These are phyloP conservation scores for Exobasidium cylindrosporum DNA, from an alignment of 1,284 basidiomycete species.

Conservation along the genomic window DNA sequence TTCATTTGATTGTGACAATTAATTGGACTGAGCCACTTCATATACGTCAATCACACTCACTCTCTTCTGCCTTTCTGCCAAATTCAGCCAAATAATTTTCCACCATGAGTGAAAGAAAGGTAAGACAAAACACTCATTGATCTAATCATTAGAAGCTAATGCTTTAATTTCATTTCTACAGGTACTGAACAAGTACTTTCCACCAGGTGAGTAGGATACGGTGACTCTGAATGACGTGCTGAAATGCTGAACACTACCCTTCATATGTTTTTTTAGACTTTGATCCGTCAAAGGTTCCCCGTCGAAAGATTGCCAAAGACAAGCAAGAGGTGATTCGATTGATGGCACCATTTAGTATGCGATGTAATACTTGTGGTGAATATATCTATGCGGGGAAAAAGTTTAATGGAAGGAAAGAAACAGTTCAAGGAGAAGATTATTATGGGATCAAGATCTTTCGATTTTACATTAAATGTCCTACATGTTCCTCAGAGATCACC, in stretches of 20 bases:
- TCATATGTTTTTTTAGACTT: conserved; percentile 71
- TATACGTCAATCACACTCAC: no score
- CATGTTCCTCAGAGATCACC: conserved; percentile 85
- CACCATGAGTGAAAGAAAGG: not conserved
- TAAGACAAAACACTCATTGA: not conserved
- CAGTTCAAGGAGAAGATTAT: conserved; percentile 92
- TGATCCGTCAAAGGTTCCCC: conserved; percentile 91
- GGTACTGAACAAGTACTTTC: conserved; percentile 58
- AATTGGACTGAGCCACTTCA: no score
- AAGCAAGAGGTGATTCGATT: conserved; percentile 93
- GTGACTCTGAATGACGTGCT: not conserved
- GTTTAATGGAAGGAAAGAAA: conserved; percentile 98
- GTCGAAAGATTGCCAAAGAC: conserved; percentile 82
- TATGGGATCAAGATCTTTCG: conserved; percentile 89
- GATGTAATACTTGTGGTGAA: conserved; percentile 79
- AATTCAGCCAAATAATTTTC: not conserved
- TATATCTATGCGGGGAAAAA: conserved; percentile 95
- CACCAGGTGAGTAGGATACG: conserved; percentile 57
- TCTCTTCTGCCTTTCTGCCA: not conserved
- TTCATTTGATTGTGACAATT: no score
- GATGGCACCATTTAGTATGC: conserved; percentile 98
- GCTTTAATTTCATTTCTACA: conserved; percentile 57
- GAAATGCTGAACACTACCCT: not conserved
- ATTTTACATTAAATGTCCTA: conserved; percentile 54
- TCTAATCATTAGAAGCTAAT: not conserved